Evolutionary conservation across 73 alveolate genomes (phyloP), one percentile per base, ranked within the genome.

Genomic region (Paramecium sonneborni): DNA sequence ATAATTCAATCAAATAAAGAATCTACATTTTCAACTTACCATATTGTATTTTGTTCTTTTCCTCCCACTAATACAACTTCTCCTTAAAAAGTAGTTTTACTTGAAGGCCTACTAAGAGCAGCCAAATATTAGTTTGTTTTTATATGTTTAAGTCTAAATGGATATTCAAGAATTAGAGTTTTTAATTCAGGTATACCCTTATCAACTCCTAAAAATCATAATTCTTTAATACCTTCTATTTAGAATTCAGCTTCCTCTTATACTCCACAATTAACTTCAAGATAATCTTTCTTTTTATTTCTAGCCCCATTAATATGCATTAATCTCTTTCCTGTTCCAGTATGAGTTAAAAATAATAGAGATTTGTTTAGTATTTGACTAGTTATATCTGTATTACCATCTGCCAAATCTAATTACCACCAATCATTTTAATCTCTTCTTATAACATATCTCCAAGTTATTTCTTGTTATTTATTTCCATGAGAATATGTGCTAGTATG

Each of bases 1-100:
- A 52, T 52, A 52, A 52, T 52, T 74, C 87, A 74, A 79, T 79
- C 90, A 79, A 79, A 79, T 79, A 79, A 43, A 14, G 90, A 39
- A 79, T 79, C 90, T 11, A 44, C 90, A 23, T 14, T 39, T 44
- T 79, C 90, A 39, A 79, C 52, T 46, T 41, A 14, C 90, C 90
- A 79, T n/a, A 79, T 79, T 43, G 90, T 79, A 44, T 79, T 79
- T 26, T 44, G 32, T 15, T 79, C 76, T 44, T 23, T 39, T 43
- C 32, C 28, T 10, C 62, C 62, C 5, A 30, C 76, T 20, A 79
- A 44, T 23, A 23, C 90, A 24, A 79, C 74, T 24, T 79, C 90
- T 9, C 90, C 90, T 9, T 79, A 24, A 24, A 43, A 46, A 21
- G 90, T 79, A 6, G 90, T 79, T 24, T 79, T 79, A 26, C 90